Percentiles rank a stretch among this genome's conserved stretches.
Conservation (phyloP, 306 rosid species). For the Medicago ruthenica region DNA sequence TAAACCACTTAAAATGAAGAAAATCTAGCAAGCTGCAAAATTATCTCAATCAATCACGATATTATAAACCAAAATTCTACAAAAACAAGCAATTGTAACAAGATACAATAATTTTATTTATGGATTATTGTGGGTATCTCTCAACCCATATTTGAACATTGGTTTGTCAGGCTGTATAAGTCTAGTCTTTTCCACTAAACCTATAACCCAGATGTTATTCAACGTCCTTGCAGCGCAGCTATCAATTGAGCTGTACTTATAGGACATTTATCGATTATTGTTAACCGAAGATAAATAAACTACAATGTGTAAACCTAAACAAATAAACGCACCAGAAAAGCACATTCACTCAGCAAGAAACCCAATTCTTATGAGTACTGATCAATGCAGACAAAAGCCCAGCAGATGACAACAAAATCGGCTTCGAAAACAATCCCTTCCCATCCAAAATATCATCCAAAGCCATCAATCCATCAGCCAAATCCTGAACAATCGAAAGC, state of each 20-base stretch:
- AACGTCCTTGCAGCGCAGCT: too few species aligned
- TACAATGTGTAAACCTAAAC: not conserved
- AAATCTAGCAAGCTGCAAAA: not conserved
- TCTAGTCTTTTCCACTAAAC: too few species aligned
- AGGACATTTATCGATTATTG: not conserved
- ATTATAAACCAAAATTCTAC: not conserved
- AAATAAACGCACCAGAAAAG: constrained; percentile 31
- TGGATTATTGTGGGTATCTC: not conserved
- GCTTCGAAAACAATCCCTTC: constrained; percentile 58
- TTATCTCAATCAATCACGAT: not conserved
- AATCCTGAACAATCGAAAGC: constrained; percentile 83
- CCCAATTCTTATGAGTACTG: constrained; percentile 92
- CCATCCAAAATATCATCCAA: constrained; percentile 78
- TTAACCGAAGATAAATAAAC: not conserved
- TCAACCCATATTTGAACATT: too few species aligned
- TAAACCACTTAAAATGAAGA: constrained; percentile 22
- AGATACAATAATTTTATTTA: constrained; percentile 8
- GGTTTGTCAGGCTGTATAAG: too few species aligned
- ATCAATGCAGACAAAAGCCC: constrained; percentile 83
- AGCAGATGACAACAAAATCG: constrained; percentile 63
- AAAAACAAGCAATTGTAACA: not conserved
- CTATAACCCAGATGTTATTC: too few species aligned
- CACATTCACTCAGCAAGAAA: constrained; percentile 58
- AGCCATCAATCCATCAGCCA: constrained; percentile 84
- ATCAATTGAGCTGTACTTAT: not conserved